Conservation (phyloP, 176 grass and related monocot genomes). For the Phragmites australis region DNA sequence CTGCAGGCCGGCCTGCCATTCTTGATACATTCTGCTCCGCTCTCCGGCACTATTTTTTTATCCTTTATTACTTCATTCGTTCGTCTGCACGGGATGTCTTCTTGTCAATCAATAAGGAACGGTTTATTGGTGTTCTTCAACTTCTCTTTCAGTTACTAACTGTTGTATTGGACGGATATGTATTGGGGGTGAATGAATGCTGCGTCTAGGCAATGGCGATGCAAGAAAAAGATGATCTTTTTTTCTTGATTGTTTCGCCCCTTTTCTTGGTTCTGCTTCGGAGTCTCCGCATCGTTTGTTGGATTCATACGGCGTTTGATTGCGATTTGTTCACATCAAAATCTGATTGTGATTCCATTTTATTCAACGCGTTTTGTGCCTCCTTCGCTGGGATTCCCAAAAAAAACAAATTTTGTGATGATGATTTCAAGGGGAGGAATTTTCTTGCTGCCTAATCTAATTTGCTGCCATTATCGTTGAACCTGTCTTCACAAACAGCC, state of each 20-base stretch:
- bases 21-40: not conserved
- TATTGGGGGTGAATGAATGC: not conserved
- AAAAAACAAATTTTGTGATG: not conserved
- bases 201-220: slow-evolving; percentile 17
- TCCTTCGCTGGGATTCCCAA: not conserved
- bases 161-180: not conserved
- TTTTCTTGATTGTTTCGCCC: not conserved
- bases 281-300: slow-evolving; percentile 17
- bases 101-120: not conserved
- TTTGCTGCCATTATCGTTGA: not conserved
- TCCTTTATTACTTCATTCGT: too few species aligned
- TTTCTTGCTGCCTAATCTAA: not conserved
- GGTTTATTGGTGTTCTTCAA: not conserved
- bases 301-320: not conserved
- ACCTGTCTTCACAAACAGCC: not conserved
- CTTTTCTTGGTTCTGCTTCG: not conserved
- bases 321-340: not conserved
- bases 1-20: not conserved
- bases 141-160: slow-evolving; percentile 9
- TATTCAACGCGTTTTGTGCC: not conserved
- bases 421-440: slow-evolving; percentile 8
- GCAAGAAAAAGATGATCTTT: not conserved
- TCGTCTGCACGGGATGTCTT: not conserved
- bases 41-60: too few species aligned
- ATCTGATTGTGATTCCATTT: not conserved